Conservation (phyloP, 768 basidiomycete species). For the Amanita subjunquillea region DNA sequence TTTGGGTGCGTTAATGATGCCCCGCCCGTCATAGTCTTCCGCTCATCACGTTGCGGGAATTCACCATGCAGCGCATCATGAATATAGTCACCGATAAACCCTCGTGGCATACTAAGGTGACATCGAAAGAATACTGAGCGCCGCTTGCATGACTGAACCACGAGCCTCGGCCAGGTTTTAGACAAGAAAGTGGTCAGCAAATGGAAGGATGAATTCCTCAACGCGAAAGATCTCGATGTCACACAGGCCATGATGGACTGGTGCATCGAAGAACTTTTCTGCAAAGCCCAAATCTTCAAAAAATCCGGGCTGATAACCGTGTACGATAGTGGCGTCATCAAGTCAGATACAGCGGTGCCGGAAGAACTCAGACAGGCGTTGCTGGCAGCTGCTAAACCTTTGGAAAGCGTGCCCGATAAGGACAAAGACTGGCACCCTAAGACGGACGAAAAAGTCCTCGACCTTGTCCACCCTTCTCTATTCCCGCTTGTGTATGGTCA, state of each 20-base stretch:
- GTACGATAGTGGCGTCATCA: slow-evolving; percentile 12
- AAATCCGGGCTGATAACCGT: slow-evolving; percentile 4
- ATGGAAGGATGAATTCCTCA: slow-evolving; percentile 1
- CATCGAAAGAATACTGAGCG: background rate
- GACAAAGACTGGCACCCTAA: slow-evolving; percentile 3
- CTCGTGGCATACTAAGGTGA: slow-evolving; percentile 23
- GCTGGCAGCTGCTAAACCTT: background rate
- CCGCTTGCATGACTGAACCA: background rate
- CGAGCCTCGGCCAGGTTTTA: background rate
- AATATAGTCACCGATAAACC: slow-evolving; percentile 23
- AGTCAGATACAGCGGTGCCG: slow-evolving; percentile 21
- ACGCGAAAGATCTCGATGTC: slow-evolving; percentile 5
- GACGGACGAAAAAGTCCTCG: slow-evolving; percentile 2
- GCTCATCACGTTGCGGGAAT: slow-evolving; percentile 19
- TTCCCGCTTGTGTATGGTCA: slow-evolving; percentile 1
- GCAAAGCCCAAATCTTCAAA: slow-evolving; percentile 9
- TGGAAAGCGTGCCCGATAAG: background rate
- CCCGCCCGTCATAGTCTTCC: background rate
- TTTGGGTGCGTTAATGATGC: no score
- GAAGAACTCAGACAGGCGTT: background rate
- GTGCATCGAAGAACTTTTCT: slow-evolving; percentile 14
- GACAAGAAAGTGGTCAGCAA: background rate
- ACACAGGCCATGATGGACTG: slow-evolving; percentile 10
- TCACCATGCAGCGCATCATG: slow-evolving; percentile 25
- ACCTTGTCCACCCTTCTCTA: slow-evolving; percentile 4